Conservation (phyloP, 192 early-diverging fungal species). For the Gonapodya prolifera region DNA sequence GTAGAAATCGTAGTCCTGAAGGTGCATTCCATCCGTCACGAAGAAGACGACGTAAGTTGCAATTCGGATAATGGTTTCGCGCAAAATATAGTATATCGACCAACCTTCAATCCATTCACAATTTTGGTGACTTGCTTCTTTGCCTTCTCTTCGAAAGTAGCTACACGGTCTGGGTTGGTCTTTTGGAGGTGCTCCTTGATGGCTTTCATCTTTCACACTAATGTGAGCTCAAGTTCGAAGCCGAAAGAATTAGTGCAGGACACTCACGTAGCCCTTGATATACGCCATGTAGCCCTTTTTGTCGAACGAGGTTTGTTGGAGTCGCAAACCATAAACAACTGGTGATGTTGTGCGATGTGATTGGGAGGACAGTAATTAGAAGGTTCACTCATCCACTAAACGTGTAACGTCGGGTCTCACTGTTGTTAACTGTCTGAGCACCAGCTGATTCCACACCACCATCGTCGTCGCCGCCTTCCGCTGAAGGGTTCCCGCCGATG, state of each 20-base stretch:
- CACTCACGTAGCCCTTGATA: slow-evolving; percentile 92
- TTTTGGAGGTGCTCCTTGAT: slow-evolving; percentile 48
- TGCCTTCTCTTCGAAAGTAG: slow-evolving; percentile 51
- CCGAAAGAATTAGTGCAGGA: no score
- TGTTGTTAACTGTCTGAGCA: slow-evolving; percentile 62
- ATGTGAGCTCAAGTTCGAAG: no score
- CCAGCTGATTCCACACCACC: slow-evolving; percentile 47
- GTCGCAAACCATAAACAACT: slow-evolving; percentile 69
- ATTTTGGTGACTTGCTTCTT: no score
- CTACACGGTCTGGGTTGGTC: slow-evolving; percentile 43
- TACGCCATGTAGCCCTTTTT: slow-evolving; percentile 86
- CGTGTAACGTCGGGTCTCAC: no score
- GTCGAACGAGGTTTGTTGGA: slow-evolving; percentile 62
- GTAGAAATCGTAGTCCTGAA: slow-evolving; percentile 90
- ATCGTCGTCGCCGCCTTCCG: slow-evolving; percentile 52
- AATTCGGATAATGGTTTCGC: no score
- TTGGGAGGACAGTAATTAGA: no score
- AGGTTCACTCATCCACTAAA: no score
- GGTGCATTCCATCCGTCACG: slow-evolving; percentile 68
- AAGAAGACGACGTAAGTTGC: no score
- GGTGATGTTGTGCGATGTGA: no score
- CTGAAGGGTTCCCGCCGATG: slow-evolving; percentile 87
- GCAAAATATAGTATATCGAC: no score
- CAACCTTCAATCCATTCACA: no score
- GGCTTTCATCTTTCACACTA: no score